Base-by-base conservation (phyloP, 2,329 filamentous ascomycete genomes). In the Dryadomyces quercivorus region DNA sequence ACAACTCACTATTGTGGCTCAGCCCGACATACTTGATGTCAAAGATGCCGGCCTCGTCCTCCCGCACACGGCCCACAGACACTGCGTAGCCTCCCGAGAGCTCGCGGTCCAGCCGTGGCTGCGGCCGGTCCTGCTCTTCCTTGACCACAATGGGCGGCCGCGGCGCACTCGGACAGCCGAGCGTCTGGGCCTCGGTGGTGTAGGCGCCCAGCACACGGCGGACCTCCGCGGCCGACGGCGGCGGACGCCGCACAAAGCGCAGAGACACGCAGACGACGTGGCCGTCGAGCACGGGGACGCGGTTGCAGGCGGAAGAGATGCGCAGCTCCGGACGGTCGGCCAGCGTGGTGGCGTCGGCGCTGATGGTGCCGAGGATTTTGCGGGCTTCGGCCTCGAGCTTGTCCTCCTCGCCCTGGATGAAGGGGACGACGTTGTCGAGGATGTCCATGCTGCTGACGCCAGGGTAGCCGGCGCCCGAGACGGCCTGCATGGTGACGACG, bases 241-340 rank as follows among this genome's bases (percentile, higher is more conserved):
- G 73, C 1, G 88, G 87, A 42, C 85, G 80, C 62, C 82, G 82
- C 66, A 81, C 80, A 70, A 97, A 97, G 55, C 81, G 78, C 59
- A 97, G 75, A 8, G 88, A 93, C 10, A 97, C 89, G 66, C 91
- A 96, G n/a, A 88, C 91, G 54, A 86, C 94, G 72, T 97, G 93
- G 47, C 93, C 93, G 66, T 97, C 92, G 56, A 95, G 80, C 18
- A 97, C 93, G n/a, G 90, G 81, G 2, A 97, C 93, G 58, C 93
- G 84, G 65, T 93, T 97, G 74, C 93, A 97, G 3, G 91, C 84
- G 12, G 89, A 92, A 5, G 85, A 89, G 55, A 97, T 84, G 60
- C 81, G 81, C 57, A 97, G 80, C 48, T 76, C 74, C 15, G 75
- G 71, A 69, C 94, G 88, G 66, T 93, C 84, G 52, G 82, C 73